Evolutionary conservation across 805 yeast genomes (phyloP), one percentile per base, ranked within the genome.

Genomic region (Alloascoidea hylecoeti): DNA sequence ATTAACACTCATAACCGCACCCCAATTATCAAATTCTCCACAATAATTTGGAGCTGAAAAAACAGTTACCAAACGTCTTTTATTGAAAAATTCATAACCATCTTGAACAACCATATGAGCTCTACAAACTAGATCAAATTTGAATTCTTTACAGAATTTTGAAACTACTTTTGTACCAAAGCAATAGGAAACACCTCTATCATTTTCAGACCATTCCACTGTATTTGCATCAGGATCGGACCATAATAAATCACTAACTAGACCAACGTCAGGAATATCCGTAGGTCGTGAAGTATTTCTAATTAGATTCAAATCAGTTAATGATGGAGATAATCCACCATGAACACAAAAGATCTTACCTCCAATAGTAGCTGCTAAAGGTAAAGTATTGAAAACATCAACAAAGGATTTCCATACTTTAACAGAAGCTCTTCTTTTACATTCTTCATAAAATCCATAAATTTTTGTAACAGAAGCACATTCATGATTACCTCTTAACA

Each of bases 161-260:
- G 75, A 78, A n/a, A 89, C 97, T 39, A 89, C 97, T 59, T 89
- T 97, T 5, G 97, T 97, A n/a, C 97, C 97, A 63, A 92, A 89
- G n/a, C 97, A 89, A 61, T 88, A 89, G 16, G 96, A 86, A 44
- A 89, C 97, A 56, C 97, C 97, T 64, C 98, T 82, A 65, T 92
- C 98, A 60, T 92, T 89, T 66, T 89, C 98, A 51, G 94, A 80
- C 98, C 98, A 89, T 14, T 97, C 98, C 23, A 92, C 85, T 49
- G 89, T 88, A 61, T 88, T 96, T 63, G 92, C 89, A 61, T 89
- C 97, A 17, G 98, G 98, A 60, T 89, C 98, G 2, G 96, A 83
- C 98, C 98, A 89, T 52, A 89, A 72, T 59, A 89, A 70, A 61
- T 89, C 98, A 68, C 97, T 88, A 51, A 89, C 70, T 52, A 89